Evolutionary conservation across 805 yeast genomes (phyloP), one percentile per base, ranked within the genome.

Genomic region (Barnettozyma sucrosica): DNA sequence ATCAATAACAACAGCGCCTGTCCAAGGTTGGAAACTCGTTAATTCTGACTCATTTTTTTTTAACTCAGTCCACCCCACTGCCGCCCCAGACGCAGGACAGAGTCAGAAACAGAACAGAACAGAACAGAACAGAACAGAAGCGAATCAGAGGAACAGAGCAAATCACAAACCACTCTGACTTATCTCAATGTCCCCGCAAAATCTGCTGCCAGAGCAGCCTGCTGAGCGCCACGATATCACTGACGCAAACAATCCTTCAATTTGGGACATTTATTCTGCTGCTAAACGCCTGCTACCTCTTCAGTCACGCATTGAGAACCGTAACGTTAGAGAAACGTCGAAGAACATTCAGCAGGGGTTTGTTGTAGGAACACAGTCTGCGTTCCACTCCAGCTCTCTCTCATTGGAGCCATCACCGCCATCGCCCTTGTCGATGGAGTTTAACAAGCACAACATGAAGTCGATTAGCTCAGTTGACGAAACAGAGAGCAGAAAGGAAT

Each of bases 231-330:
- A 18, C 20, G 37, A 34, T 9, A 7, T 34, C 11, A 16, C 21
- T 9, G 37, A 34, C 37, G 18, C 24, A 6, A 18, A 7, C 32
- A 20, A 54, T n/a, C 59, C 65, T 32, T 59, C 65, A 13, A 55
- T 64, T 16, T 64, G 67, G 67, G 67, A 64, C 44, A 60, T 64
- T 24, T 64, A 62, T 49, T 47, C 61, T 2, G 63, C 63, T 36
- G 67, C 67, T 4, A 62, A 59, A 53, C 61, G 58, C 45, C 52
- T 64, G 21, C 51, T 64, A 43, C 56, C 54, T 0, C 51, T 57
- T 3, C 65, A 63, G 45, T 64, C 65, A 21, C 53, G 67, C 43
- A 62, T 63, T 38, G 67, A 64, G 43, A 59, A 64, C 45, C 48
- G 66, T 47, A 50, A 51, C 6, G 47, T 59, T 18, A 55, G 67